Percentiles rank a stretch among this genome's conserved stretches.
Evolutionary conservation across 495 filamentous ascomycete species (phyloP).

Genomic region (Aspergillus conjunctus): DNA sequence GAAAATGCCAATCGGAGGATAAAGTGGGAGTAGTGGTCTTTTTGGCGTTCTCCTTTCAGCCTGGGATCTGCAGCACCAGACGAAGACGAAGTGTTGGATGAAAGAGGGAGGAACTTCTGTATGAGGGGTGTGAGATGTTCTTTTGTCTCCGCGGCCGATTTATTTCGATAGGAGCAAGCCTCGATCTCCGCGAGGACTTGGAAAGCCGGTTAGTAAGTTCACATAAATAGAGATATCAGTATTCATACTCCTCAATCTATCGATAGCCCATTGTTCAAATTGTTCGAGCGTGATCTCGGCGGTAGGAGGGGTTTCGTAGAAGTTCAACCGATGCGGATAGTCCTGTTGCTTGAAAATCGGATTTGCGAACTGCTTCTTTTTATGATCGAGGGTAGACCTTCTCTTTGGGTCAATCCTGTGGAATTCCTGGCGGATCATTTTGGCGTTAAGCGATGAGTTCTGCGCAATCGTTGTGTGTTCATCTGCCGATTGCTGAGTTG

Average conservation of each 20-base stretch:
- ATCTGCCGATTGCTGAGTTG: background rate
- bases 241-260: constrained; percentile 71
- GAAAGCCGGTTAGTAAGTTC: constrained; percentile 7
- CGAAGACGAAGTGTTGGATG: constrained; percentile 68
- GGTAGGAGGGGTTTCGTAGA: constrained; percentile 86
- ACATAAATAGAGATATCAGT: background rate
- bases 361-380: constrained; percentile 83
- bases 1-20: constrained; percentile 94
- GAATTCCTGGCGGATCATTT: constrained; percentile 72
- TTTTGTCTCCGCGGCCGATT: constrained; percentile 72
- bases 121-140: constrained; percentile 78
- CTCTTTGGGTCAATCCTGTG: constrained; percentile 81
- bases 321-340: constrained; percentile 87
- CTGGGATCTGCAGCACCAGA: constrained; percentile 46
- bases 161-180: constrained; percentile 93
- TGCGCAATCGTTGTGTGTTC: background rate
- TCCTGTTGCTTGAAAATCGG: constrained; percentile 69
- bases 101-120: constrained; percentile 82
- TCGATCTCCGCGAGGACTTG: constrained; percentile 93
- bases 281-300: constrained; percentile 95
- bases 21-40: constrained; percentile 98
- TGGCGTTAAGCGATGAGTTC: constrained; percentile 24
- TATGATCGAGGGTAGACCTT: constrained; percentile 70
- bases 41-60: constrained; percentile 76
- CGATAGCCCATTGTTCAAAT: constrained; percentile 99